Base-by-base conservation (phyloP, 768 basidiomycete species). In the Mycena chlorophos region DNA sequence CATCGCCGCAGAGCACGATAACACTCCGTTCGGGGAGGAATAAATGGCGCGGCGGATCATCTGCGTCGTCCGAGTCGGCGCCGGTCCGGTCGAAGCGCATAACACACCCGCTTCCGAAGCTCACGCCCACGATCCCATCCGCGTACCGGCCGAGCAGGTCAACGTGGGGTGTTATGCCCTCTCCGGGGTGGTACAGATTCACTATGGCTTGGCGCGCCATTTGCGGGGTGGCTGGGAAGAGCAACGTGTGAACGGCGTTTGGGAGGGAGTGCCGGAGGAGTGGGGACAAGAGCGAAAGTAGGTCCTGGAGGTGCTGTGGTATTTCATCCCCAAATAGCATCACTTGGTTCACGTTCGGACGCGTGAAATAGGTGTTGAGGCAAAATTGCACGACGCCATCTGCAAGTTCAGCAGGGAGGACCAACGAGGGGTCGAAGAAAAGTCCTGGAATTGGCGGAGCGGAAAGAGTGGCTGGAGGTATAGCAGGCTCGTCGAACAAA, bases 71-170 rank as follows among this genome's bases (percentile, higher is more conserved):
- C 14, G 27, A 39, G 30, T 26, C 25, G 13, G 23, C 29, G 55
- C 48, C 28, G 56, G 67, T 54, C 65, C 66, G 27, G n/a, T 78
- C 73, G 63, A 95, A 93, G 23, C 78, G 78, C 92, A 96, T 95
- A 14, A 84, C 87, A 48, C 86, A 90, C 13, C 88, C 86, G 25
- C 87, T 86, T 12, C 84, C 81, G 25, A 98, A 75, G 62, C 90
- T 94, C 50, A 96, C 82, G 8, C 92, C 92, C 22, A 98, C 76
- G 50, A 98, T 95, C 1, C 91, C 94, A 66, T 96, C 91, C 5
- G 83, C 92, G 65, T 89, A 98, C 14, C 95, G 83, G 25, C 78
- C 73, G 3, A 91, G 79, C 22, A 98, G 77, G 66, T 98, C 95
- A 39, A 98, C 81, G 63, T 98, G 95, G 0, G 91, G 81, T 0